These are phyloP conservation scores for Linnemannia hyalina DNA, from an alignment of 192 early-diverging fungal species.

Conservation along the genomic window DNA sequence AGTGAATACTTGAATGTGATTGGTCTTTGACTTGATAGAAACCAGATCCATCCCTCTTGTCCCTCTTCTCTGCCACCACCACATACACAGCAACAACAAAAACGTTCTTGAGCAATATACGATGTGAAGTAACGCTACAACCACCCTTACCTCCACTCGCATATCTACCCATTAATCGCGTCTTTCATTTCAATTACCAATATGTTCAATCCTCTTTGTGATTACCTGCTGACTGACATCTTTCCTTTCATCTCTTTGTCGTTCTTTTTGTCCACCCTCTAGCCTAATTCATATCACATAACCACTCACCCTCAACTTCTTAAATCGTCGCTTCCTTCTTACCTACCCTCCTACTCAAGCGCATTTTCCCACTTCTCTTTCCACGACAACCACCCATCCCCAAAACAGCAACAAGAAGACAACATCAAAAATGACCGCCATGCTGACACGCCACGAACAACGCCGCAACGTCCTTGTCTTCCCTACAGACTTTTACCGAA, in stretches of 20 bases:
- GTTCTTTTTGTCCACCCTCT: neutral
- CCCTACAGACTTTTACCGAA: slow-evolving; percentile 38
- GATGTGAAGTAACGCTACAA: neutral
- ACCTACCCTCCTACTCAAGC: neutral
- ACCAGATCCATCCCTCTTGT: neutral
- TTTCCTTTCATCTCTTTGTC: neutral
- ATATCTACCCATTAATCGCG: neutral
- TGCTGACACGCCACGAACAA: slow-evolving; percentile 13
- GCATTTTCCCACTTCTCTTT: neutral
- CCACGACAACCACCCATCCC: neutral
- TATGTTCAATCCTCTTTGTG: neutral
- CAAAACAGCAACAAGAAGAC: neutral
- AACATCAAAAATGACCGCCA: slow-evolving; percentile 6
- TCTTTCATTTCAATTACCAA: neutral
- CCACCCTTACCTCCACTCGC: neutral
- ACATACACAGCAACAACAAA: neutral
- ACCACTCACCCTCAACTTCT: too few relatives aligned
- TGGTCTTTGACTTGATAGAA: neutral
- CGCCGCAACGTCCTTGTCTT: slow-evolving; percentile 39
- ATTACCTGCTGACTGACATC: neutral
- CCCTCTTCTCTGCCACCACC: neutral
- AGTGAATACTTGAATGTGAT: neutral
- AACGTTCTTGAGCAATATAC: neutral
- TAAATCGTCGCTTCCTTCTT: neutral
- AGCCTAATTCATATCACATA: neutral